phyloP scores from a whole-genome alignment of 106 monocot genomes.

The Apostasia shenzhenica region DNA sequence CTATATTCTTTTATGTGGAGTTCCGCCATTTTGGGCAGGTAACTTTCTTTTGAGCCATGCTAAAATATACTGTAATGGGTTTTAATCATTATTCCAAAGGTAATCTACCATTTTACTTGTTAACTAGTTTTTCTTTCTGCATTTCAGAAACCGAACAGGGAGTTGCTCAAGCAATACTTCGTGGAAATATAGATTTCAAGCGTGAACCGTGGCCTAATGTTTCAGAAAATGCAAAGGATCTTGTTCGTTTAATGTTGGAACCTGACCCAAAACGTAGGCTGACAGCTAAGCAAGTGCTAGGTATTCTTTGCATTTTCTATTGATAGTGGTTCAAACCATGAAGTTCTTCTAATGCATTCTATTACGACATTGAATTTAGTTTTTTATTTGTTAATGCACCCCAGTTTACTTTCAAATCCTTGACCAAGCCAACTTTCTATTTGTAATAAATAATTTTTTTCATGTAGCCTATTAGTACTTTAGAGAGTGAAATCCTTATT shows the following conservation, averaged over 20 bases:
- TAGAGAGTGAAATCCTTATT: too few relatives aligned
- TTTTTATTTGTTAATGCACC: too few relatives aligned
- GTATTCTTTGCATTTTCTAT: slow-evolving; percentile 31
- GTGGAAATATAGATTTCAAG: slow-evolving; percentile 92
- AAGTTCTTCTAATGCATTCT: neutral
- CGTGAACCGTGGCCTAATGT: slow-evolving; percentile 97
- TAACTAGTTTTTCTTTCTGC: slow-evolving; percentile 1
- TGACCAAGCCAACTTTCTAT: too few relatives aligned
- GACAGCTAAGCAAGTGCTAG: slow-evolving; percentile 94
- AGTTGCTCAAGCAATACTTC: slow-evolving; percentile 97
- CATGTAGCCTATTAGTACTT: too few relatives aligned
- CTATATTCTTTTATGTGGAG: slow-evolving; percentile 32
- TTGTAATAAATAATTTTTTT: too few relatives aligned
- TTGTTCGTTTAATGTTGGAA: slow-evolving; percentile 86
- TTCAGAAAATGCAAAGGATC: slow-evolving; percentile 87
- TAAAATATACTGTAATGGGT: too few relatives aligned
- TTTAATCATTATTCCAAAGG: too few relatives aligned
- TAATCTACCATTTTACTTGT: neutral
- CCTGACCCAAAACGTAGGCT: slow-evolving; percentile 80
- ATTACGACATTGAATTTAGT: too few relatives aligned
- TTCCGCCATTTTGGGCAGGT: slow-evolving; percentile 33
- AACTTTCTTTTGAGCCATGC: neutral
- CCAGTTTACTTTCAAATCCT: too few relatives aligned
- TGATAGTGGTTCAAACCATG: neutral
- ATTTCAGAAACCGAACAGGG: slow-evolving; percentile 96